Conservation (phyloP, 306 rosid genomes). For the Prunus salicina region DNA sequence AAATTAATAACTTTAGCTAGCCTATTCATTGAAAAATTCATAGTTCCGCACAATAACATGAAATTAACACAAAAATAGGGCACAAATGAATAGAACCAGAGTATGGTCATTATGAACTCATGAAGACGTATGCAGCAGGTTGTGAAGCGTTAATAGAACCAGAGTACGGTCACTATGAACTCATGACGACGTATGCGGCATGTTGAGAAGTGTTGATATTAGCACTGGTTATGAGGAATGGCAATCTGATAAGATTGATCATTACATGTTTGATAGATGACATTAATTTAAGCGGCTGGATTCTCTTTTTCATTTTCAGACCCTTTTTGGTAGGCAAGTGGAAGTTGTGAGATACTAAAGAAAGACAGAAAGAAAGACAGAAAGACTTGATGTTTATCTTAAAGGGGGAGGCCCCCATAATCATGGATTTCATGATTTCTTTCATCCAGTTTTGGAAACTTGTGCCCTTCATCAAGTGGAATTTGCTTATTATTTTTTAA, state of each 20-base stretch:
- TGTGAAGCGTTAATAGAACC: background rate
- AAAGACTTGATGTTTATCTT: background rate
- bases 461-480: background rate
- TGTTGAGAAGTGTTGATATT: background rate
- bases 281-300: background rate
- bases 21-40: no score
- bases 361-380: no score
- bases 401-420: background rate
- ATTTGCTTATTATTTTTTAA: no score
- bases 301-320: background rate
- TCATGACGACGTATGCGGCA: background rate
- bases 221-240: background rate
- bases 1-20: no score
- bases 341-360: background rate
- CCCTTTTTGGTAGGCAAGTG: background rate
- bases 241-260: background rate
- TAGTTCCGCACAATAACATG: no score
- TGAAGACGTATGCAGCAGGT: background rate
- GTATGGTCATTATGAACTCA: background rate
- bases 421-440: background rate
- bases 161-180: background rate
- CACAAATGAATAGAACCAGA: background rate
- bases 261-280: background rate
- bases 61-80: no score
- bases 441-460: background rate